phyloP scores from a whole-genome alignment of 208 protist genomes.

The Polymyxa betae region DNA sequence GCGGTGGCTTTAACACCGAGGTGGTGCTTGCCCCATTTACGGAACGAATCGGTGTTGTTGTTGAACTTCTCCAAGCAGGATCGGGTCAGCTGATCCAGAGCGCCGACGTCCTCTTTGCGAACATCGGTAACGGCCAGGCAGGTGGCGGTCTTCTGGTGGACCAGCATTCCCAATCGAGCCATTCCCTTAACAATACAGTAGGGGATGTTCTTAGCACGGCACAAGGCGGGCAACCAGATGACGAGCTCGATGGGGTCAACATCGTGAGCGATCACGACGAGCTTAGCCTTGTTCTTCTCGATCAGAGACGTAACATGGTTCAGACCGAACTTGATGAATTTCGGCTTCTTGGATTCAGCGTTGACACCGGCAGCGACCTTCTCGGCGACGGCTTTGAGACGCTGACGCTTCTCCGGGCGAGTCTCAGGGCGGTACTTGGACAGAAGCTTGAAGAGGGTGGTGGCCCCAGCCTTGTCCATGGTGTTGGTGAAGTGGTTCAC shows the following conservation, averaged over 20 bases:
- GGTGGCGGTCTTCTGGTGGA: conserved; percentile 94
- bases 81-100: conserved; percentile 44
- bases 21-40: conserved; percentile 40
- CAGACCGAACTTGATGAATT: conserved; percentile 90
- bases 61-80: conserved; percentile 45
- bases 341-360: conserved; percentile 84
- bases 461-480: conserved; percentile 74
- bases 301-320: conserved; percentile 96
- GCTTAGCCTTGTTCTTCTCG: conserved; percentile 96
- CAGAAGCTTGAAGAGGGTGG: conserved; percentile 82
- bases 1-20: conserved; percentile 38
- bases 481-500: conserved; percentile 88
- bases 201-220: conserved; percentile 96
- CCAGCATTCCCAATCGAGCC: conserved; percentile 92
- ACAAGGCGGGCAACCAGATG: conserved; percentile 97
- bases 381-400: conserved; percentile 86
- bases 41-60: conserved; percentile 49
- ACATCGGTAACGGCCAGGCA: conserved; percentile 92
- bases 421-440: conserved; percentile 86
- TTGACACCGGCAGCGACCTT: conserved; percentile 83
- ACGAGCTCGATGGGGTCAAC: conserved; percentile 99
- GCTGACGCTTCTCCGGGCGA: conserved; percentile 83
- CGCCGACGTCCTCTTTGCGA: conserved; percentile 77
- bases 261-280: conserved; percentile 99
- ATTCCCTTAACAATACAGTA: conserved; percentile 99